Evolutionary conservation across 2,329 filamentous ascomycete genomes (phyloP).

Genomic region (Anisogramma anomala): DNA sequence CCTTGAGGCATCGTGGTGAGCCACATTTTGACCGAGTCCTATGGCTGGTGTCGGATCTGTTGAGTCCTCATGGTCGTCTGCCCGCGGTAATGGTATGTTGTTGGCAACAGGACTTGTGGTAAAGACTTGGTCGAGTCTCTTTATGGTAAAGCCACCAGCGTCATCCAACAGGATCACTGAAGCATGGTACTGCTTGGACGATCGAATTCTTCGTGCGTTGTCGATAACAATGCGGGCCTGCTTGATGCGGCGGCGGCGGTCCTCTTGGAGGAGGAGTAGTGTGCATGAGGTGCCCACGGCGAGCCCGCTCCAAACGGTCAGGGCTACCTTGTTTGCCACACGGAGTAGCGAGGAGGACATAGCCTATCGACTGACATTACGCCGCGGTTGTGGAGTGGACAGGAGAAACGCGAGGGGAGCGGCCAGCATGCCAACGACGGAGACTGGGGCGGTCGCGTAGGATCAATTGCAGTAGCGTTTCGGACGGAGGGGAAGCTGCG

Average conservation of each 20-base stretch:
- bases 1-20: too few species aligned
- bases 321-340: conserved; percentile 33
- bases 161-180: conserved; percentile 18
- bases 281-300: conserved; percentile 35
- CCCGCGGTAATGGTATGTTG: too few species aligned
- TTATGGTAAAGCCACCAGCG: not conserved
- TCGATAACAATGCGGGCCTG: conserved; percentile 27
- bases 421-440: conserved; percentile 6
- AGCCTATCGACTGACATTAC: conserved; percentile 15
- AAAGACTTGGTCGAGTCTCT: not conserved
- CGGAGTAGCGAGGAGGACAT: conserved; percentile 27
- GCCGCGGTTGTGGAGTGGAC: conserved; percentile 13
- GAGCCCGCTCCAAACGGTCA: conserved; percentile 33
- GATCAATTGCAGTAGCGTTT: not conserved
- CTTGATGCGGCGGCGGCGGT: conserved; percentile 34
- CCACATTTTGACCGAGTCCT: too few species aligned
- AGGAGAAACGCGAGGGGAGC: not conserved
- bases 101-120: too few species aligned
- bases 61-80: too few species aligned
- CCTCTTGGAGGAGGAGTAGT: conserved; percentile 31
- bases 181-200: conserved; percentile 27
- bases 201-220: conserved; percentile 30
- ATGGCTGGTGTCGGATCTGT: too few species aligned
- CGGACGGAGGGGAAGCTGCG: not conserved
- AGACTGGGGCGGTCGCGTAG: not conserved